A percentile compares a stretch with the other conserved stretches of the same genome.
These are phyloP conservation scores for Dipteronia dyeriana DNA, from an alignment of 345 rosid genomes.

Conservation along the genomic window DNA sequence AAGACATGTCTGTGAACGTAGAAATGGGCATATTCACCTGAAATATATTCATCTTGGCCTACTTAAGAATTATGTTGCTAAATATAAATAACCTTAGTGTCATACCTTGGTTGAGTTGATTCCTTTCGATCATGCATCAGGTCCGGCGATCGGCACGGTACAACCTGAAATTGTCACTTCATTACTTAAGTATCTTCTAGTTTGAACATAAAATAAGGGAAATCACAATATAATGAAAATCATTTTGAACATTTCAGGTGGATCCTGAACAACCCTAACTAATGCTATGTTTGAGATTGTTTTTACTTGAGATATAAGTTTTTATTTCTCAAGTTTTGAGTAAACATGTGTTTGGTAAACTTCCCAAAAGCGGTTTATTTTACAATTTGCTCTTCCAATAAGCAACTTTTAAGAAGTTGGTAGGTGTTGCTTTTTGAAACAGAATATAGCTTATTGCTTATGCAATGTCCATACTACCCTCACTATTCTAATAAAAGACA, in stretches of 20 bases:
- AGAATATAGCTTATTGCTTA: no score
- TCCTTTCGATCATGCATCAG: neutral
- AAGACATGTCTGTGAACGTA: neutral
- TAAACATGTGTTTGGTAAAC: no score
- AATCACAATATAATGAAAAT: neutral
- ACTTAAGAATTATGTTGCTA: neutral
- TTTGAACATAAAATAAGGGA: neutral
- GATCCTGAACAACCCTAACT: neutral
- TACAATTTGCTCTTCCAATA: no score
- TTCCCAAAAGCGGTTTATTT: no score
- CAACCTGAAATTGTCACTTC: constrained; percentile 6
- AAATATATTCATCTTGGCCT: neutral
- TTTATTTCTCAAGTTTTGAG: no score
- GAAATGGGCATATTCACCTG: neutral
- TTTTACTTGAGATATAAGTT: no score
- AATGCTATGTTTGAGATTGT: no score
- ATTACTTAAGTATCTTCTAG: neutral
- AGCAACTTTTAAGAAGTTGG: no score
- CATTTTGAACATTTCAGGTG: neutral
- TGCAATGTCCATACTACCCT: no score
- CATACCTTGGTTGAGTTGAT: constrained; percentile 7
- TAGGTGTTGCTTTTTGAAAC: no score
- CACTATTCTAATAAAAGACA: no score
- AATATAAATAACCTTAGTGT: neutral
- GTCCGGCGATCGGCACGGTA: neutral